Conservation (phyloP, 2,329 filamentous ascomycete species). For the Botrytis deweyae region DNA sequence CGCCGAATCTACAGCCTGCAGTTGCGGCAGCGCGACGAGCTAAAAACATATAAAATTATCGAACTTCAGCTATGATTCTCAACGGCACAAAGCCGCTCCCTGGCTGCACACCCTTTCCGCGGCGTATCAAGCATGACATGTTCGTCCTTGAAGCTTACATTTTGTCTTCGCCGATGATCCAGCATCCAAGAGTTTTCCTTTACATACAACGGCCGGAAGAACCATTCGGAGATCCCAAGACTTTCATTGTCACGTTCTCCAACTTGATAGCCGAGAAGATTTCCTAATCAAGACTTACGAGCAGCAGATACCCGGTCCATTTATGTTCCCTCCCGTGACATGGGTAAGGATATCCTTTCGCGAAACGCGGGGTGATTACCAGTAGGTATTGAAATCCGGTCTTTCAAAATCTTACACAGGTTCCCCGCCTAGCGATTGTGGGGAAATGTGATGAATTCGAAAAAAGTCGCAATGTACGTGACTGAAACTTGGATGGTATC, state of each 20-base stretch:
- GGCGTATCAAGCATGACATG: constrained; percentile 19
- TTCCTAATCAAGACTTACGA: constrained; percentile 19
- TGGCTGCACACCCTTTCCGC: constrained; percentile 12
- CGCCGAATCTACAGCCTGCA: constrained; percentile 14
- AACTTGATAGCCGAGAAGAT: not conserved
- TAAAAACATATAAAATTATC: not conserved
- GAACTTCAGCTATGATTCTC: constrained; percentile 4
- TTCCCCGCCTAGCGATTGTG: not conserved
- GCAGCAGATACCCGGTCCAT: constrained; percentile 12
- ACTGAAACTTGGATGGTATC: not conserved
- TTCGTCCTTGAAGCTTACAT: constrained; percentile 16
- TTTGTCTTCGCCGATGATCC: constrained; percentile 16
- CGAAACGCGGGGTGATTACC: constrained; percentile 16
- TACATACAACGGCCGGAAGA: constrained; percentile 15
- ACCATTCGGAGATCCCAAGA: constrained; percentile 4
- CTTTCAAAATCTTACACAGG: not conserved
- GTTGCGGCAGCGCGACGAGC: not conserved
- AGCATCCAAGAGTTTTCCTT: not conserved
- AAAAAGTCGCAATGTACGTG: not conserved
- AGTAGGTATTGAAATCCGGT: not conserved
- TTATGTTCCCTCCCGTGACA: constrained; percentile 10
- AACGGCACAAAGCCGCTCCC: not conserved
- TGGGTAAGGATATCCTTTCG: not conserved
- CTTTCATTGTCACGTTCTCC: constrained; percentile 13
- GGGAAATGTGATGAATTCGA: not conserved